These are phyloP conservation scores for Colletotrichum somersetense DNA, from an alignment of 2,329 filamentous ascomycete genomes.

Conservation along the genomic window DNA sequence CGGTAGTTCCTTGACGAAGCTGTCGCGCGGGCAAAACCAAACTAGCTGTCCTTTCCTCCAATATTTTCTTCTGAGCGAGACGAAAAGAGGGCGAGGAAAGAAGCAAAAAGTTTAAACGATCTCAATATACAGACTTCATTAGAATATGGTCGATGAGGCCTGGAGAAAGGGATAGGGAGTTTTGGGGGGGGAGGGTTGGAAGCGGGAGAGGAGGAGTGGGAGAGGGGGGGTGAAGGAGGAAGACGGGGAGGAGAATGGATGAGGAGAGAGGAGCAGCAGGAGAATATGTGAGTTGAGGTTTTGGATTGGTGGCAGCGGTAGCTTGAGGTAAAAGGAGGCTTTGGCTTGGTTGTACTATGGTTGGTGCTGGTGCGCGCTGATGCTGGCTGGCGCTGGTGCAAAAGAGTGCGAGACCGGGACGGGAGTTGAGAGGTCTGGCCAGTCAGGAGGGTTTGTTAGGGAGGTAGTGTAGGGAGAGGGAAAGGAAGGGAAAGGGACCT, in stretches of 20 bases:
- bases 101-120: conserved; percentile 40
- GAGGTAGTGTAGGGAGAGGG: neutral
- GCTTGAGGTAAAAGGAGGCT: conserved; percentile 27
- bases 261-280: conserved; percentile 18
- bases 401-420: neutral
- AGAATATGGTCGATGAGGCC: conserved; percentile 43
- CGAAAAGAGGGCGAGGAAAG: conserved; percentile 35
- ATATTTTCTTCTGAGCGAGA: conserved; percentile 26
- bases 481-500: conserved; percentile 3
- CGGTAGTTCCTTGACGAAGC: conserved; percentile 13
- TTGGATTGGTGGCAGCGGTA: conserved; percentile 2
- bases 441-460: conserved; percentile 23
- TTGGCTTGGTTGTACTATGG: conserved; percentile 14
- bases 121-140: conserved; percentile 45
- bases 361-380: neutral
- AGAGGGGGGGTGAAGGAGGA: conserved; percentile 6
- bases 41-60: conserved; percentile 38
- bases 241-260: conserved; percentile 6
- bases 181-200: conserved; percentile 11
- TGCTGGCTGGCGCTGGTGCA: conserved; percentile 1
- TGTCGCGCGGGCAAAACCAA: conserved; percentile 18
- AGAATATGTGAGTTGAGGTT: conserved; percentile 29
- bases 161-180: conserved; percentile 43
- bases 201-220: conserved; percentile 20
- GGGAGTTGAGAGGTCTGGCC: conserved; percentile 15